phyloP scores from a whole-genome alignment of 306 rosid genomes.

The Astragalus glycyphyllos region DNA sequence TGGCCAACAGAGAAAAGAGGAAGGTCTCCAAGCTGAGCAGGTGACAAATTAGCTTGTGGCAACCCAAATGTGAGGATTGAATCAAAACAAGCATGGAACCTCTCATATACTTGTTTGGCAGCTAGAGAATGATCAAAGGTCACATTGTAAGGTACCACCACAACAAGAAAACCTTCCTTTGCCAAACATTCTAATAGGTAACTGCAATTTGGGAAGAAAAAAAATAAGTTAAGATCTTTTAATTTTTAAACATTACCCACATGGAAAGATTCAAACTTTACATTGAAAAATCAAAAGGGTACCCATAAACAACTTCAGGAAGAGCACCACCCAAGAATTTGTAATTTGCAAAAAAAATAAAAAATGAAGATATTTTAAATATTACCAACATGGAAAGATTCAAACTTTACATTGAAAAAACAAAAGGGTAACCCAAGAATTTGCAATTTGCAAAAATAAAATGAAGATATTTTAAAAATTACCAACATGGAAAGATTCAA shows the following conservation, averaged over 20 bases:
- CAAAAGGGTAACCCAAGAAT: conserved; percentile 10
- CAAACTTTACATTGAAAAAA: conserved; percentile 16
- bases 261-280: conserved; percentile 6
- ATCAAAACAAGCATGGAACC: conserved; percentile 74
- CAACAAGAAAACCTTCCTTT: conserved; percentile 75
- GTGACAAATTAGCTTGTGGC: conserved; percentile 65
- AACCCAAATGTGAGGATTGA: conserved; percentile 68
- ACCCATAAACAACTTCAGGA: conserved; percentile 77
- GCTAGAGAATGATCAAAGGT: conserved; percentile 86
- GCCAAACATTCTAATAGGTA: conserved; percentile 77
- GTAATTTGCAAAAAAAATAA: conserved; percentile 48
- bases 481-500: conserved; percentile 23
- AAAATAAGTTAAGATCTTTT: neutral
- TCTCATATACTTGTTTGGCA: conserved; percentile 76
- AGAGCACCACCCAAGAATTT: conserved; percentile 54
- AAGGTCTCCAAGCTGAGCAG: conserved; percentile 68
- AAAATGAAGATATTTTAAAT: neutral
- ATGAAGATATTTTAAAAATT: neutral
- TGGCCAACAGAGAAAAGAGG: conserved; percentile 90
- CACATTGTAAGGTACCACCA: conserved; percentile 88
- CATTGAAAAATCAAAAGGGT: conserved; percentile 19
- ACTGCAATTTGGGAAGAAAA: conserved; percentile 53
- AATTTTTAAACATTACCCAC: no score
- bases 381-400: conserved; percentile 12
- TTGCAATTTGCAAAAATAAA: conserved; percentile 40